Base-by-base conservation (phyloP, 1,139 yeast genomes). In the Lodderomyces parapsilosis region DNA sequence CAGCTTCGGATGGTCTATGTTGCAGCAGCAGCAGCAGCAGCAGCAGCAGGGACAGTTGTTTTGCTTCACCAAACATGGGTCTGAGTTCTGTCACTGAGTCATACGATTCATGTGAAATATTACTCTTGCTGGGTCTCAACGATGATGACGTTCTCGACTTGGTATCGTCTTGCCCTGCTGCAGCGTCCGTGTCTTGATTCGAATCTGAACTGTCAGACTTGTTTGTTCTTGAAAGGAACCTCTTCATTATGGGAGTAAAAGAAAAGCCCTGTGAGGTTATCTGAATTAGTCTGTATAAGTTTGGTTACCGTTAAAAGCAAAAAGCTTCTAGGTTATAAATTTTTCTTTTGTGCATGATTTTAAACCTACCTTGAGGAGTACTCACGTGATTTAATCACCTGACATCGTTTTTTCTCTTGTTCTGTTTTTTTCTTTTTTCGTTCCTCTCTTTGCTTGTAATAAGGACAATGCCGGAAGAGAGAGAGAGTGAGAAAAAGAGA, bases 61-160 rank as follows among this genome's bases (percentile, higher is more conserved):
- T 18, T 2, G 15, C 13, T 30, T 30, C 33, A 14, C 34, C 40
- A 50, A 69, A 69, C 59, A 69, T 68, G 10, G 68, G 69, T 38
- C 54, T 58, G 23, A 66, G 53, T 17, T 66, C 71, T 30, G 58
- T 54, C 27, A 66, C 52, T 9, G 71, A 63, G 40, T 65, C 72
- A 36, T 60, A 59, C 10, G 73, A 66, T 18, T 64, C 73, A 5
- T 55, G 52, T 10, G 71, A 62, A 27, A 58, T 53, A 19, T 57
- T 54, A 47, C 67, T 65, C 28, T 44, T 51, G 3, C 56, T 42
- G 0, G 62, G 54, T 2, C 55, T 48, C 6, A 19, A 35, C 39
- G n/a, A 45, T 43, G 6, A 39, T 27, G 24, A 10, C 28, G 33
- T 30, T 30, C 33, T 30, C 6, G 33, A 30, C 19, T 30, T 30